A percentile compares a stretch with the other conserved stretches of the same genome.
Evolutionary conservation across 2,329 filamentous ascomycete genomes (phyloP).

Genomic region (Tolypocladium tropicale): DNA sequence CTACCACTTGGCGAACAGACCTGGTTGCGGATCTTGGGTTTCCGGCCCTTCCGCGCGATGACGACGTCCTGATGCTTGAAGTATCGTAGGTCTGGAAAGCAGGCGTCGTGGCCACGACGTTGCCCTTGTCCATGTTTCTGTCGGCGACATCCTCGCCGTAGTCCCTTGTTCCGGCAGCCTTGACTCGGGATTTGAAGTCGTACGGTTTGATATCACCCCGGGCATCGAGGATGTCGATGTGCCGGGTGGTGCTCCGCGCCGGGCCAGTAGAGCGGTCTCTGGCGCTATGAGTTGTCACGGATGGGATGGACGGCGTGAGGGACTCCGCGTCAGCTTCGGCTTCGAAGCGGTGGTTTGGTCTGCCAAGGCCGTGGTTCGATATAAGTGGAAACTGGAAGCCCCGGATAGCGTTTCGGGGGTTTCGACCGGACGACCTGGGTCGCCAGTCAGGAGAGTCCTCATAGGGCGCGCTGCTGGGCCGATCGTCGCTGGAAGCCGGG

Average conservation of each 20-base stretch:
- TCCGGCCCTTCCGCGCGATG: neutral
- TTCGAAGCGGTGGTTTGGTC: neutral
- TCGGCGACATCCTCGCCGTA: constrained; percentile 59
- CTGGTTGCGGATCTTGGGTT: neutral
- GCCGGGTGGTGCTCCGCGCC: neutral
- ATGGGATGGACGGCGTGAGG: neutral
- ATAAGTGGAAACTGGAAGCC: neutral
- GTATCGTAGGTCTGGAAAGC: constrained; percentile 16
- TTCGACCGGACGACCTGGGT: neutral
- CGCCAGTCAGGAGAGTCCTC: constrained; percentile 4
- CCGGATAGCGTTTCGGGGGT: neutral
- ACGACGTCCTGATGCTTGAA: constrained; percentile 9
- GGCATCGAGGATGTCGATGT: constrained; percentile 47
- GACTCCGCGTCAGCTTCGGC: neutral
- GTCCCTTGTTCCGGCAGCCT: constrained; percentile 39
- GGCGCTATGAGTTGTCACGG: neutral
- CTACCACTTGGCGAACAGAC: neutral
- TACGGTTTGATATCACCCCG: constrained; percentile 39
- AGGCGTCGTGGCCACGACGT: constrained; percentile 19
- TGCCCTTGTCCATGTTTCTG: constrained; percentile 39
- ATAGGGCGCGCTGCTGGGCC: neutral
- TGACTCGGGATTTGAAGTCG: constrained; percentile 37
- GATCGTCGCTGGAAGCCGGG: neutral
- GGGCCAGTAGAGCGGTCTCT: neutral
- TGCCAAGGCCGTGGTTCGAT: neutral